These are phyloP conservation scores for Blastomyces parvus DNA, from an alignment of 2,329 filamentous ascomycete species.

Conservation along the genomic window DNA sequence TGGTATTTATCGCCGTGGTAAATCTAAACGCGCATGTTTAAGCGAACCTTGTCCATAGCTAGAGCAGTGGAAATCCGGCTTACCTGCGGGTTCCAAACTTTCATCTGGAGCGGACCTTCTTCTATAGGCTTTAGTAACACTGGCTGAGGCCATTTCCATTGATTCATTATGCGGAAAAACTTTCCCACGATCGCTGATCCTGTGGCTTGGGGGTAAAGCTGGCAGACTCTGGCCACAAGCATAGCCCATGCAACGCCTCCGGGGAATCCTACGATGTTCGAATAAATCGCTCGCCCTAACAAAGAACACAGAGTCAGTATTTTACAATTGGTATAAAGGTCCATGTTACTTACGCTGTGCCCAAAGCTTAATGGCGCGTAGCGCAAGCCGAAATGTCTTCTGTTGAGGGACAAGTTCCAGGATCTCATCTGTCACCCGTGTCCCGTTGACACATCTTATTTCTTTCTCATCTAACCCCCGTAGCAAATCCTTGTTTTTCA, in stretches of 20 bases:
- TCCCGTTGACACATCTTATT: slow-evolving; percentile 84
- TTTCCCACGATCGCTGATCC: slow-evolving; percentile 82
- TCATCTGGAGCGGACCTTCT: slow-evolving; percentile 66
- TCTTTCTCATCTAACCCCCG: slow-evolving; percentile 80
- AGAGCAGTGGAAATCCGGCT: slow-evolving; percentile 16
- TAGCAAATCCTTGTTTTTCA: slow-evolving; percentile 76
- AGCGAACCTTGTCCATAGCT: background rate
- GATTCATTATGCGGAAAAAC: slow-evolving; percentile 84
- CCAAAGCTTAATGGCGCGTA: slow-evolving; percentile 94
- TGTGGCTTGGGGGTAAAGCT: slow-evolving; percentile 87
- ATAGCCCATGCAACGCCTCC: slow-evolving; percentile 98
- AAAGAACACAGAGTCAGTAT: slow-evolving; percentile 2
- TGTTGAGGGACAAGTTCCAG: slow-evolving; percentile 78
- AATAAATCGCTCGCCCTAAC: slow-evolving; percentile 72
- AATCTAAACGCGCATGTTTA: slow-evolving; percentile 38
- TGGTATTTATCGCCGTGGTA: slow-evolving; percentile 76
- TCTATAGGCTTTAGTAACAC: slow-evolving; percentile 83
- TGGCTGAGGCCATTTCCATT: slow-evolving; percentile 93
- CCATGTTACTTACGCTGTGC: slow-evolving; percentile 52
- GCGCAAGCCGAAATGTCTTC: slow-evolving; percentile 77
- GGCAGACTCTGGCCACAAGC: slow-evolving; percentile 89
- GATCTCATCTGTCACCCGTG: slow-evolving; percentile 88
- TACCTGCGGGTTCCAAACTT: slow-evolving; percentile 91
- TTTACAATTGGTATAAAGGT: background rate
- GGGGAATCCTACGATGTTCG: slow-evolving; percentile 92